Percentiles rank a stretch among this genome's conserved stretches.
phyloP scores from a whole-genome alignment of 2,329 filamentous ascomycete species.

The Fusarium marasasianum region DNA sequence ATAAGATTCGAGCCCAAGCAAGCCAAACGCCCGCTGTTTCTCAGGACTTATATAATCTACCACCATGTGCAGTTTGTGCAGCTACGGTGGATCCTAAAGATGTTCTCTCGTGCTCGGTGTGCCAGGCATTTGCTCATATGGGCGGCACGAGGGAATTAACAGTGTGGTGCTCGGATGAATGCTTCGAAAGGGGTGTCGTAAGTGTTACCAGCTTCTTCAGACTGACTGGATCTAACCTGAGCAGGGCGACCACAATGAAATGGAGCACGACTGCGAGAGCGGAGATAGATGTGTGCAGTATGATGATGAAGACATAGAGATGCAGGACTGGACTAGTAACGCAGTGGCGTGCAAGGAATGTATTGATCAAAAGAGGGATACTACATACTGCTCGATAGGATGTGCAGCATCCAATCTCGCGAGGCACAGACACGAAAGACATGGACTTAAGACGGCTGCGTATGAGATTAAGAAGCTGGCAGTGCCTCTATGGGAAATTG shows the following conservation, averaged over 20 bases:
- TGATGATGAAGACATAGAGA: slow-evolving; percentile 52
- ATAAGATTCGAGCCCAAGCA: slow-evolving; percentile 48
- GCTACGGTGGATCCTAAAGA: slow-evolving; percentile 47
- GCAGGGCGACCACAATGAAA: slow-evolving; percentile 52
- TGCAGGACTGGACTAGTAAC: slow-evolving; percentile 46
- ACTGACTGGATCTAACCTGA: slow-evolving; percentile 35
- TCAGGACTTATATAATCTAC: slow-evolving; percentile 50
- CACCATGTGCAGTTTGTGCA: slow-evolving; percentile 53
- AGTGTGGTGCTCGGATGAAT: slow-evolving; percentile 58
- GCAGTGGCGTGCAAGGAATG: slow-evolving; percentile 56
- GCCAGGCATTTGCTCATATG: slow-evolving; percentile 54
- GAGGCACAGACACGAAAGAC: slow-evolving; percentile 49
- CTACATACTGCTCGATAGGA: slow-evolving; percentile 53
- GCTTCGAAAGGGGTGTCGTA: slow-evolving; percentile 54
- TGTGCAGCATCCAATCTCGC: slow-evolving; percentile 56
- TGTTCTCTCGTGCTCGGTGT: slow-evolving; percentile 56
- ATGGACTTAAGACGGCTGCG: slow-evolving; percentile 42
- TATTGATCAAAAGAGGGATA: slow-evolving; percentile 47
- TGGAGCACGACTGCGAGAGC: slow-evolving; percentile 54
- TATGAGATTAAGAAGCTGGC: slow-evolving; percentile 38
- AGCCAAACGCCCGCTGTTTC: slow-evolving; percentile 42
- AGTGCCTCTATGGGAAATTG: slow-evolving; percentile 36
- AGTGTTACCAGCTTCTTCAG: slow-evolving; percentile 30
- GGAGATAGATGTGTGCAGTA: slow-evolving; percentile 53
- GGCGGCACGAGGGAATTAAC: slow-evolving; percentile 49